phyloP scores from a whole-genome alignment of 2,329 filamentous ascomycete genomes.

The Pseudogymnoascus sp. region DNA sequence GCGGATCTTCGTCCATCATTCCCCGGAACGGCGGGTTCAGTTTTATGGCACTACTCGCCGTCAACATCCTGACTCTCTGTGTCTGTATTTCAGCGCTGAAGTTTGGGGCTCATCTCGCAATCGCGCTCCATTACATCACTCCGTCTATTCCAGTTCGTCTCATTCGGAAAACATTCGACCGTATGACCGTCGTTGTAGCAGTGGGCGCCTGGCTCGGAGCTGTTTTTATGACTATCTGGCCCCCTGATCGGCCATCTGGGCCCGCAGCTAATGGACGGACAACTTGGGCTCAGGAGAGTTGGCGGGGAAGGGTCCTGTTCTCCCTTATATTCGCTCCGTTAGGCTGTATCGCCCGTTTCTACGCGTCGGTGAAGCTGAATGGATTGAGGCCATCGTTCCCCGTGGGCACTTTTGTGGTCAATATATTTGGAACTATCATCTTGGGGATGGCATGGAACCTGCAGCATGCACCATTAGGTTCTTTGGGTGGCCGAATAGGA shows the following conservation, averaged over 20 bases:
- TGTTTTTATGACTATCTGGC: slow-evolving; percentile 62
- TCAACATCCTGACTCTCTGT: slow-evolving; percentile 64
- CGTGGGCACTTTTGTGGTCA: slow-evolving; percentile 77
- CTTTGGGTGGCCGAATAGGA: slow-evolving; percentile 8
- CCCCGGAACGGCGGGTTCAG: slow-evolving; percentile 67
- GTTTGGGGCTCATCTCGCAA: slow-evolving; percentile 68
- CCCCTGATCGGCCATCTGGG: slow-evolving; percentile 48
- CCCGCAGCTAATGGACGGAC: not conserved
- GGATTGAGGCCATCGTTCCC: slow-evolving; percentile 61
- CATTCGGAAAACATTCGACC: slow-evolving; percentile 57
- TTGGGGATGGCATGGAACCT: slow-evolving; percentile 73
- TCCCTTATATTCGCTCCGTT: slow-evolving; percentile 75
- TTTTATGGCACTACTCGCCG: slow-evolving; percentile 71
- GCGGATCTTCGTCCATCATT: slow-evolving; percentile 27
- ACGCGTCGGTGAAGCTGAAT: slow-evolving; percentile 66
- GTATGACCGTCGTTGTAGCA: slow-evolving; percentile 54
- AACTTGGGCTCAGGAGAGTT: slow-evolving; percentile 39
- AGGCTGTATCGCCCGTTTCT: slow-evolving; percentile 71
- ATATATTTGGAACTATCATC: slow-evolving; percentile 68
- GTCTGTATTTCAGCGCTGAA: slow-evolving; percentile 64
- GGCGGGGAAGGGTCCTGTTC: slow-evolving; percentile 72
- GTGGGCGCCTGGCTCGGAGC: slow-evolving; percentile 74
- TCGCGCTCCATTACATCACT: slow-evolving; percentile 48
- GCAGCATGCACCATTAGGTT: slow-evolving; percentile 51
- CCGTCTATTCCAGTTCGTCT: slow-evolving; percentile 54